These are phyloP conservation scores for Ilex paraguariensis DNA, from an alignment of 305 asterid species.

Conservation along the genomic window DNA sequence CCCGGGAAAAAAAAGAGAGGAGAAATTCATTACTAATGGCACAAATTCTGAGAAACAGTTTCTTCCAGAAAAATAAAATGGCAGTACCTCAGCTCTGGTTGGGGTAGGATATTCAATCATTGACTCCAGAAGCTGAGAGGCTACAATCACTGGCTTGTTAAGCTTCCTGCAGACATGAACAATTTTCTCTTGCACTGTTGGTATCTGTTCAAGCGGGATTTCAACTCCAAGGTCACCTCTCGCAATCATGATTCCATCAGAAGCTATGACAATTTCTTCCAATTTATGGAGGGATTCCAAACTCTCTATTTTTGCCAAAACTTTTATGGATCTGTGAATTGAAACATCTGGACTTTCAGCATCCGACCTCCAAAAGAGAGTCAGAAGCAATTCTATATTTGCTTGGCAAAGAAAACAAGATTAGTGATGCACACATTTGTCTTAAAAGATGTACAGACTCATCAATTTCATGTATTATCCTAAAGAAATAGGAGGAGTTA, in stretches of 20 bases:
- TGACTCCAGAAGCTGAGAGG: slow-evolving; percentile 88
- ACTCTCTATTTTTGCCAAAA: slow-evolving; percentile 79
- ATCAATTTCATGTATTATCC: no score
- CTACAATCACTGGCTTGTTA: slow-evolving; percentile 78
- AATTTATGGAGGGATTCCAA: slow-evolving; percentile 58
- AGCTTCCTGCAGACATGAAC: slow-evolving; percentile 60
- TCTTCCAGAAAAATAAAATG: slow-evolving; percentile 2
- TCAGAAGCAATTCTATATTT: no score
- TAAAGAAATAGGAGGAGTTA: no score
- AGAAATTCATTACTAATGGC: no score
- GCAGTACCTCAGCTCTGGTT: slow-evolving; percentile 77
- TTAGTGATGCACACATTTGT: no score
- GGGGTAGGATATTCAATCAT: slow-evolving; percentile 90
- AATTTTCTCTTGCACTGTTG: slow-evolving; percentile 63
- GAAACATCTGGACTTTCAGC: not conserved
- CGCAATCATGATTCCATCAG: slow-evolving; percentile 89
- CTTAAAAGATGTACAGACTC: no score
- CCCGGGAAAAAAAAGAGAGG: no score
- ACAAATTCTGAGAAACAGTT: no score
- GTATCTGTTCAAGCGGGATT: slow-evolving; percentile 80
- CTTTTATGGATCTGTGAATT: slow-evolving; percentile 52
- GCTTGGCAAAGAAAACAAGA: no score
- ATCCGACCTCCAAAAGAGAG: no score
- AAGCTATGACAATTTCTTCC: slow-evolving; percentile 64
- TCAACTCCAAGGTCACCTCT: slow-evolving; percentile 95